These are phyloP conservation scores for Hexamita inflata DNA, from an alignment of 208 protist species.

Conservation along the genomic window DNA sequence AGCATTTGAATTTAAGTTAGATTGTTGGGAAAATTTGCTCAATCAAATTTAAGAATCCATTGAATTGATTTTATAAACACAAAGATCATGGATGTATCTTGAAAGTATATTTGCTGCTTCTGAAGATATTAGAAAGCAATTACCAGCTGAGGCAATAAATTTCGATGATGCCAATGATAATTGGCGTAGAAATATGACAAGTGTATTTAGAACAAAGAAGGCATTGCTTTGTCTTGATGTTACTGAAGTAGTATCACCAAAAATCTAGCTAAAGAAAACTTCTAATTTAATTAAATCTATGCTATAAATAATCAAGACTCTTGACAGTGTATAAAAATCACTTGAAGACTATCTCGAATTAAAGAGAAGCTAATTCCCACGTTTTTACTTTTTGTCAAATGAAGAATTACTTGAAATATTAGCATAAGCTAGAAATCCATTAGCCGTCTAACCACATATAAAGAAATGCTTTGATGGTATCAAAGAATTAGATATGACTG, in stretches of 20 bases:
- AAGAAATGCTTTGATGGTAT: constrained; percentile 48
- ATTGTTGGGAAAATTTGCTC: constrained; percentile 17
- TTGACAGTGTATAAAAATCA: constrained; percentile 78
- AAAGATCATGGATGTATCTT: constrained; percentile 36
- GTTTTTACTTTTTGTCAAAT: constrained; percentile 60
- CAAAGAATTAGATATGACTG: not conserved
- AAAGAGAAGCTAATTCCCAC: constrained; percentile 49
- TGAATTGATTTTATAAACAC: constrained; percentile 17
- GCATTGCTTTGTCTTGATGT: constrained; percentile 15
- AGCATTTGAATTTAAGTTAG: constrained; percentile 25
- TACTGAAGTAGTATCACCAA: not conserved
- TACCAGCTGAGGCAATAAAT: constrained; percentile 19
- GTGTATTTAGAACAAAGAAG: not conserved
- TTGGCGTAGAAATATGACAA: constrained; percentile 22
- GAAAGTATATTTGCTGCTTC: constrained; percentile 34
- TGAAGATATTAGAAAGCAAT: constrained; percentile 30
- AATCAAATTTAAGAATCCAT: not conserved
- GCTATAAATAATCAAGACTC: constrained; percentile 8
- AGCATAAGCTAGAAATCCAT: constrained; percentile 53
- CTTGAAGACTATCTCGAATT: constrained; percentile 77
- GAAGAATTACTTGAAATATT: constrained; percentile 86
- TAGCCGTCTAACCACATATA: constrained; percentile 50
- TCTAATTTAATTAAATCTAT: not conserved
- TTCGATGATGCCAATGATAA: constrained; percentile 22
- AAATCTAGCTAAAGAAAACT: not conserved